A percentile compares a stretch with the other conserved stretches of the same genome.
Evolutionary conservation across 2,329 filamentous ascomycete genomes (phyloP).

Genomic region (Ceratocystis eucalypticola): DNA sequence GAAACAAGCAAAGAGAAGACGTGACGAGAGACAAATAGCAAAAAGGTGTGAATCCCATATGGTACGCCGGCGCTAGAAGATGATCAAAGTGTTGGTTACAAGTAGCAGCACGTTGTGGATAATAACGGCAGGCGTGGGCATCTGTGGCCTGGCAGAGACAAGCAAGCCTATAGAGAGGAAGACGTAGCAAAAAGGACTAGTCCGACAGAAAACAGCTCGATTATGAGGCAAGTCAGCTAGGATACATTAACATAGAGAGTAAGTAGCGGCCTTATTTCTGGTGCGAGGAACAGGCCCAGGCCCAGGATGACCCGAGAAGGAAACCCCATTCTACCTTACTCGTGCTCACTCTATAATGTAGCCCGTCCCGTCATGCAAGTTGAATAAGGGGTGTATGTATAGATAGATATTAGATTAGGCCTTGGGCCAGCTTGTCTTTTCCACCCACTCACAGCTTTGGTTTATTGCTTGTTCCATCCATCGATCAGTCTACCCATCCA

Average conservation of each 20-base stretch:
- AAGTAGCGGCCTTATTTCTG: background rate
- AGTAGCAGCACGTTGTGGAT: background rate
- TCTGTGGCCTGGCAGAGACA: background rate
- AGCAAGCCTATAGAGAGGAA: background rate
- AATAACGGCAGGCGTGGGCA: background rate
- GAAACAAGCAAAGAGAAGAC: background rate
- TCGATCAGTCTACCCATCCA: background rate
- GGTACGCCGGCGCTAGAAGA: background rate
- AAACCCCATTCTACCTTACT: background rate
- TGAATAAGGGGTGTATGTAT: background rate
- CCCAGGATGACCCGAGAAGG: background rate
- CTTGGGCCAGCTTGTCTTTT: too few species aligned
- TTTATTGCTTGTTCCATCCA: background rate
- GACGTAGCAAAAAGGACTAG: background rate
- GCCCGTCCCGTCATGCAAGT: background rate
- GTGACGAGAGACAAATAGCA: background rate
- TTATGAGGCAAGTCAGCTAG: background rate
- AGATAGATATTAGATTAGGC: too few species aligned
- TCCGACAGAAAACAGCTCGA: background rate
- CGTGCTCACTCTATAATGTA: background rate
- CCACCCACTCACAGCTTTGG: background rate
- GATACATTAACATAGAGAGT: background rate
- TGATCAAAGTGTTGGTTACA: conserved; percentile 4
- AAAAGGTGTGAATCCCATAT: background rate
- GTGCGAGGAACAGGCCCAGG: background rate